phyloP scores from a whole-genome alignment of 1,284 basidiomycete species.

The Cutaneotrichosporon sp. region DNA sequence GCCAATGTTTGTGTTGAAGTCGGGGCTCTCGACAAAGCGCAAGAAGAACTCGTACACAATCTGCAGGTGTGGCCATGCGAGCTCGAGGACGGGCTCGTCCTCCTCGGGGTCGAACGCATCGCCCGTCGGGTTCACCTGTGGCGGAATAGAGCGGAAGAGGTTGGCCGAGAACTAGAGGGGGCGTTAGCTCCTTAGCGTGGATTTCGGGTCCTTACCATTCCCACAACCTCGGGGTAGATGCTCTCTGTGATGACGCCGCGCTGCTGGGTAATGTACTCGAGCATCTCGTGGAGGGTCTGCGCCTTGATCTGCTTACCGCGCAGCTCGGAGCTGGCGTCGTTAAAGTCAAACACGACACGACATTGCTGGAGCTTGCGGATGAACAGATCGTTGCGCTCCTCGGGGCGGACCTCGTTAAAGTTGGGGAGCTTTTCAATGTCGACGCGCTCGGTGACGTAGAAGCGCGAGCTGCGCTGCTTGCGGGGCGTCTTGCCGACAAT shows the following conservation, averaged over 20 bases:
- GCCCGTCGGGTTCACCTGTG: constrained; percentile 94
- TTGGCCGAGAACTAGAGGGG: constrained; percentile 90
- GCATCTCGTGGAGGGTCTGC: constrained; percentile 94
- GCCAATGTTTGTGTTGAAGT: constrained; percentile 97
- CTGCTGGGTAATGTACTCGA: constrained; percentile 98
- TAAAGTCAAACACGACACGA: constrained; percentile 97
- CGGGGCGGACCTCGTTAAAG: constrained; percentile 86
- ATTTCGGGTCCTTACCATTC: constrained; percentile 67
- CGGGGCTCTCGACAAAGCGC: constrained; percentile 94
- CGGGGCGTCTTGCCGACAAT: constrained; percentile 90
- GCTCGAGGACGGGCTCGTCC: constrained; percentile 96
- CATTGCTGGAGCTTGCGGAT: constrained; percentile 94
- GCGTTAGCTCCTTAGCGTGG: constrained; percentile 10
- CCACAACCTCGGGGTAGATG: constrained; percentile 98
- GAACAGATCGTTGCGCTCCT: constrained; percentile 85
- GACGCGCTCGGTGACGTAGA: constrained; percentile 92
- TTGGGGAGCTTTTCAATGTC: constrained; percentile 91
- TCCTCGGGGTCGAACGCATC: constrained; percentile 99
- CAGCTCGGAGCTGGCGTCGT: constrained; percentile 91
- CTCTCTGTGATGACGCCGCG: constrained; percentile 93
- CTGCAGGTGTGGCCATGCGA: constrained; percentile 99
- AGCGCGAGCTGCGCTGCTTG: constrained; percentile 91
- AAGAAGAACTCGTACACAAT: constrained; percentile 99
- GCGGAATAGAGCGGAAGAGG: constrained; percentile 98
- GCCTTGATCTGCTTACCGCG: constrained; percentile 99